phyloP scores from a whole-genome alignment of 345 rosid species.

The Linum trigynum region DNA sequence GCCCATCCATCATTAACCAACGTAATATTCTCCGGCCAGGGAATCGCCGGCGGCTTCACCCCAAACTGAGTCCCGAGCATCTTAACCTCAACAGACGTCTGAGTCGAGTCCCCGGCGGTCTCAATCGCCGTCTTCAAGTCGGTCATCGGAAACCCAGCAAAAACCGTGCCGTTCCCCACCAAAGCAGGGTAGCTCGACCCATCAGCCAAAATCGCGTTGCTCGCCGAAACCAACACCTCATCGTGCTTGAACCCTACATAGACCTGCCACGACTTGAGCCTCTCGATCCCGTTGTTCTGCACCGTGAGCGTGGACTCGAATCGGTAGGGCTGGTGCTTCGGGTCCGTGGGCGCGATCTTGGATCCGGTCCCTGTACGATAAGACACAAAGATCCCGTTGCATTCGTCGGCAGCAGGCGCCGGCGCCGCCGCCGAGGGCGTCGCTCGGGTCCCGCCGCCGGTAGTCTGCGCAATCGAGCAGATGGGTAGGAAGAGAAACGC shows the following conservation, averaged over 20 bases:
- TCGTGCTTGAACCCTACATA: constrained; percentile 61
- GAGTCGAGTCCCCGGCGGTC: constrained; percentile 80
- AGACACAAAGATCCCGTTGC: constrained; percentile 68
- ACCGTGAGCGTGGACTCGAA: constrained; percentile 70
- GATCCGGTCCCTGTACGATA: constrained; percentile 46
- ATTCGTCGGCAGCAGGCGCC: constrained; percentile 39
- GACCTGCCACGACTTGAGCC: constrained; percentile 67
- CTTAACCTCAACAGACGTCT: constrained; percentile 64
- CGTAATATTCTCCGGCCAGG: constrained; percentile 55
- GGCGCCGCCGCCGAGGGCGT: constrained; percentile 20
- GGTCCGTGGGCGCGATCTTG: constrained; percentile 48
- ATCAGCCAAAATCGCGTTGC: constrained; percentile 63
- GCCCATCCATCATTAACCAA: constrained; percentile 74
- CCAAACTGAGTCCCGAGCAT: constrained; percentile 91
- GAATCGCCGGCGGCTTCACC: constrained; percentile 48
- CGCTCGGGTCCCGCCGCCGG: not conserved
- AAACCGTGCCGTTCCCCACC: constrained; percentile 76
- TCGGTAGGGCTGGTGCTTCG: constrained; percentile 62
- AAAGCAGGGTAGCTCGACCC: constrained; percentile 56
- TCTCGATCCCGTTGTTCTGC: constrained; percentile 59
- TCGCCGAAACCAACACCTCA: constrained; percentile 66
- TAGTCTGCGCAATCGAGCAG: constrained; percentile 34
- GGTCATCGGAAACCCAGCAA: constrained; percentile 61
- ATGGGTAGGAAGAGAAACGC: constrained; percentile 16
- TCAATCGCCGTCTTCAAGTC: constrained; percentile 85